Evolutionary conservation across 768 basidiomycete species (phyloP), one percentile per base, ranked within the genome.

Genomic region (Candolleomyces aberdarensis): DNA sequence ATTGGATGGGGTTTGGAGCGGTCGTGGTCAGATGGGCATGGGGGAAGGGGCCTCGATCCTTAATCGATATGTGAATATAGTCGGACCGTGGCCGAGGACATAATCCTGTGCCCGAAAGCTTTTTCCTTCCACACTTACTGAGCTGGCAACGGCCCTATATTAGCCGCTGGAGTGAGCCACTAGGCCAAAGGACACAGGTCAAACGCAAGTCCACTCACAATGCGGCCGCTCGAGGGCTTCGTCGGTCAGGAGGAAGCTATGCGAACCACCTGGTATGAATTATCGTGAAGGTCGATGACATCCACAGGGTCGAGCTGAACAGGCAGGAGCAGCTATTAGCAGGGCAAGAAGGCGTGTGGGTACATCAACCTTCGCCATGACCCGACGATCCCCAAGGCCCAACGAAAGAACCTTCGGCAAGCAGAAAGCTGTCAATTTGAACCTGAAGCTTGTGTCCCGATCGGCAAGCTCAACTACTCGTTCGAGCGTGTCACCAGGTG

Each of bases 361-460:
- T n/a, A n/a, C 59, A 60, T 60, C 59, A 60, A 29, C 59, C 59
- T 60, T 60, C 59, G 55, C 15, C 59, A 60, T 60, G 59, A 60
- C 59, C 59, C 59, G 59, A 60, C 59, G 59, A 60, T 60, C 59
- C 52, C 59, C 59, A 60, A 60, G 39, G 54, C 40, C 59, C 52
- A 55, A 50, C 17, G 47, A 22, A n/a, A 60, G 59, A 60, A 60
- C 59, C 59, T 60, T 60, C 59, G 59, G 59, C 59, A 60, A 60
- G 54, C 29, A 55, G 53, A 52, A 60, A 29, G 29, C 39, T 55
- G 59, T 56, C 59, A 60, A 54, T 47, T 49, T 55, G 54, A 56
- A 43, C 54, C 44, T 49, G 43, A 60, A 60, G 53, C 47, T 60
- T 46, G 54, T 47, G 20, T 48, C 59, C 59, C 59, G 59, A 60